Conservation (phyloP, 345 rosid species). For the Brassica incana region DNA sequence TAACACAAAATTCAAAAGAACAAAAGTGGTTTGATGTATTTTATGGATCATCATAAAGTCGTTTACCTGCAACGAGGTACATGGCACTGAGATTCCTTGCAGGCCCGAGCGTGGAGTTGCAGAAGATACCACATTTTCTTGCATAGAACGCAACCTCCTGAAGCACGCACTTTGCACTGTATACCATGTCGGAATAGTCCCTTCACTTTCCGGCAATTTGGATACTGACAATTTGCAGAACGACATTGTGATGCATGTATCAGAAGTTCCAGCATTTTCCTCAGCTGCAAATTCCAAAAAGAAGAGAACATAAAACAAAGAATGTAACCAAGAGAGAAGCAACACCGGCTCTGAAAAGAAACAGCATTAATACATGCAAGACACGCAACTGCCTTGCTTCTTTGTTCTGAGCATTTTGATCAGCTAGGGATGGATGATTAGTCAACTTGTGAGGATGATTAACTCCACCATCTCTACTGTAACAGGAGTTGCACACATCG, state of each 20-base stretch:
- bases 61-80: conserved; percentile 98
- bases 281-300: conserved; percentile 62
- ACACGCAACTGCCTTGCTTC: conserved; percentile 95
- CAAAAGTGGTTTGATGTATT: background rate
- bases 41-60: background rate
- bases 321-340: conserved; percentile 10
- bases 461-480: conserved; percentile 83
- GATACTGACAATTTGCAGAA: conserved; percentile 85
- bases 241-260: conserved; percentile 98
- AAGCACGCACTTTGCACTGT: conserved; percentile 88
- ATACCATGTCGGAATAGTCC: conserved; percentile 97
- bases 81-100: conserved; percentile 94
- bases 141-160: conserved; percentile 94
- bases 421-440: conserved; percentile 90
- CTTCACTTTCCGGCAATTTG: conserved; percentile 97
- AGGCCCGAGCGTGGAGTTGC: conserved; percentile 98
- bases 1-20: conserved; percentile 9
- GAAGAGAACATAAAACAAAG: background rate
- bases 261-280: conserved; percentile 98
- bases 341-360: background rate
- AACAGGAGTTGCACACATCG: conserved; percentile 90
- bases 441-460: conserved; percentile 99
- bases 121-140: conserved; percentile 99
- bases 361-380: conserved; percentile 49
- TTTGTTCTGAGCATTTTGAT: conserved; percentile 97